Percentiles rank a stretch among this genome's conserved stretches.
Evolutionary conservation across 768 basidiomycete species (phyloP).

Genomic region (Lanmaoa rubissima): DNA sequence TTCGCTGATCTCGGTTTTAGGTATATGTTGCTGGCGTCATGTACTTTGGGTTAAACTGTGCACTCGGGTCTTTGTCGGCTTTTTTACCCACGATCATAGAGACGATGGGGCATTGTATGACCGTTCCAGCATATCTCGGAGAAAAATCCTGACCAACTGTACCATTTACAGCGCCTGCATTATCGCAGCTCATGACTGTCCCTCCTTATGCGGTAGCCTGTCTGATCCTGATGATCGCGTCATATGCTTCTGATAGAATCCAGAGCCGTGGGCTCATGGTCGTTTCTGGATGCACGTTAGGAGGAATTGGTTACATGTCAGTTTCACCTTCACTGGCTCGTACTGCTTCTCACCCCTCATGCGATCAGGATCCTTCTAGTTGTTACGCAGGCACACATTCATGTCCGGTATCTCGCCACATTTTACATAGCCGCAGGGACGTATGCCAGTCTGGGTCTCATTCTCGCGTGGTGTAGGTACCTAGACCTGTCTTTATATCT

Average conservation of each 20-base stretch:
- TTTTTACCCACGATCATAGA: constrained; percentile 57
- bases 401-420: constrained; percentile 45
- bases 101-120: constrained; percentile 47
- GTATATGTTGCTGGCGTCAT: constrained; percentile 49
- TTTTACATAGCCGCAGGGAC: constrained; percentile 47
- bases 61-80: constrained; percentile 48
- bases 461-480: constrained; percentile 51
- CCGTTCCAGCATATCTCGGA: background rate
- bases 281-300: constrained; percentile 29
- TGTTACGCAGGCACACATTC: constrained; percentile 26
- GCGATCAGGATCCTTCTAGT: constrained; percentile 33
- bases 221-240: constrained; percentile 34
- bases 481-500: too few relatives aligned
- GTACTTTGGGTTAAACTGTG: constrained; percentile 48
- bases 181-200: constrained; percentile 51
- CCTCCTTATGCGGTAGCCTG: constrained; percentile 51
- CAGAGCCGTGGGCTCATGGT: constrained; percentile 42
- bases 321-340: background rate
- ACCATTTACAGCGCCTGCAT: constrained; percentile 35
- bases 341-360: background rate
- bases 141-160: background rate
- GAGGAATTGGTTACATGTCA: constrained; percentile 45
- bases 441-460: constrained; percentile 43
- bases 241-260: constrained; percentile 44
- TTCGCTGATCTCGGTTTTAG: constrained; percentile 16